A percentile compares a stretch with the other conserved stretches of the same genome.
These are phyloP conservation scores for Vitrella brassicaformis DNA, from an alignment of 73 alveolate species.

Conservation along the genomic window DNA sequence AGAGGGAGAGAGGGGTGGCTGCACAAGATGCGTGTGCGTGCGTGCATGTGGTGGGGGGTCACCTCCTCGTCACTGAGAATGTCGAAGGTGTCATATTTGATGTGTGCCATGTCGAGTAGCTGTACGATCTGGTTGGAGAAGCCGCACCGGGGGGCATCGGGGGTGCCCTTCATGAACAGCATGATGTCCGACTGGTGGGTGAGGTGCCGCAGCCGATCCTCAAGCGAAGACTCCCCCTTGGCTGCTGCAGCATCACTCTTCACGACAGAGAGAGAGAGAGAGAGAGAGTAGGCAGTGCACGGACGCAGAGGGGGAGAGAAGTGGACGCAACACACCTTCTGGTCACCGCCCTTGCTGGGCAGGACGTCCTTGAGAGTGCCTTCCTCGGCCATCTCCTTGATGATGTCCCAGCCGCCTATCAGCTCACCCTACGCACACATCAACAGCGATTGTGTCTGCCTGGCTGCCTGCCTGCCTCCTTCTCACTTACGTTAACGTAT, in stretches of 20 bases:
- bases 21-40: too few relatives aligned
- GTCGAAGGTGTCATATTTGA: background rate
- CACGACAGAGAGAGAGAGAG: too few relatives aligned
- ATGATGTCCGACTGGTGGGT: conserved; percentile 18
- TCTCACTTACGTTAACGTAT: background rate
- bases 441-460: background rate
- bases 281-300: too few relatives aligned
- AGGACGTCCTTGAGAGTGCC: conserved; percentile 46
- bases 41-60: too few relatives aligned
- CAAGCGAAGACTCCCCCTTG: background rate
- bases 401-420: conserved; percentile 63
- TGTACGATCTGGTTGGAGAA: conserved; percentile 39
- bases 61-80: conserved; percentile 5
- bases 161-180: conserved; percentile 51
- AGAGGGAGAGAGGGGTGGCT: background rate
- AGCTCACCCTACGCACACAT: conserved; percentile 46
- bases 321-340: too few relatives aligned
- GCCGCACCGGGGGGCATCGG: conserved; percentile 50
- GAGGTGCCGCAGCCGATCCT: background rate
- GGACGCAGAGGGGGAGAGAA: too few relatives aligned
- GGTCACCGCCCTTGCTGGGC: background rate
- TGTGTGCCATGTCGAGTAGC: conserved; percentile 5
- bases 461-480: background rate
- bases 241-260: background rate
- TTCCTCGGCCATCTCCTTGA: conserved; percentile 50